Evolutionary conservation across 2,329 filamentous ascomycete species (phyloP).

Genomic region (Cladophialophora yegresii): DNA sequence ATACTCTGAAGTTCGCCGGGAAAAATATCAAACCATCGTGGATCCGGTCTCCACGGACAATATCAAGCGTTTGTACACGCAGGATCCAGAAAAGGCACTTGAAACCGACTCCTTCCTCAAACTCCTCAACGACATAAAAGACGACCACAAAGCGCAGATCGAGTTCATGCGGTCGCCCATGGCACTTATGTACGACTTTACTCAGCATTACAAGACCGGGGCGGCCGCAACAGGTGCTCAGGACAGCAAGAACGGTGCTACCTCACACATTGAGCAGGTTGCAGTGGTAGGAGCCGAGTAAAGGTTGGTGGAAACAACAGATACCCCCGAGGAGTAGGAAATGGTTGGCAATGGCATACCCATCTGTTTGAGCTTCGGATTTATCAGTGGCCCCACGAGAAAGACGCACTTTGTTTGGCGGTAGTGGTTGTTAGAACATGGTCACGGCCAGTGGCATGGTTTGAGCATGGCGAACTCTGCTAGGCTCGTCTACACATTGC

Average conservation of each 20-base stretch:
- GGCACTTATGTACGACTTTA: constrained; percentile 31
- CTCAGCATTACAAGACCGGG: constrained; percentile 29
- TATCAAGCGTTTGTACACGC: constrained; percentile 41
- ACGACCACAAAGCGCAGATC: constrained; percentile 37
- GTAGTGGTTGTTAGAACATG: neutral
- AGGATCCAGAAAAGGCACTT: constrained; percentile 43
- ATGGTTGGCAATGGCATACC: too few relatives aligned
- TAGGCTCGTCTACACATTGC: neutral
- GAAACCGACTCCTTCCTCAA: constrained; percentile 45
- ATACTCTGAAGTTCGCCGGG: constrained; percentile 46
- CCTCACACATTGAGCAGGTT: constrained; percentile 21
- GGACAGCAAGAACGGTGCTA: constrained; percentile 13
- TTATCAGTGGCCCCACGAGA: neutral
- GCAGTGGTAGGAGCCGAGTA: constrained; percentile 13
- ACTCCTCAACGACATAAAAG: constrained; percentile 41
- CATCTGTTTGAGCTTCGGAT: neutral
- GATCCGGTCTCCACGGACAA: constrained; percentile 49
- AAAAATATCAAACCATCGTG: constrained; percentile 45
- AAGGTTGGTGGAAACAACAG: neutral
- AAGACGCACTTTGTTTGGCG: neutral
- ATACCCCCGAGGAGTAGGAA: neutral
- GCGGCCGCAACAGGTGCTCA: neutral
- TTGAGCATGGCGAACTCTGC: neutral
- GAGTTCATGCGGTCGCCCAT: constrained; percentile 27
- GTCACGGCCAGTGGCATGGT: neutral